phyloP scores from a whole-genome alignment of 306 rosid species.

The Canavalia ensiformis region DNA sequence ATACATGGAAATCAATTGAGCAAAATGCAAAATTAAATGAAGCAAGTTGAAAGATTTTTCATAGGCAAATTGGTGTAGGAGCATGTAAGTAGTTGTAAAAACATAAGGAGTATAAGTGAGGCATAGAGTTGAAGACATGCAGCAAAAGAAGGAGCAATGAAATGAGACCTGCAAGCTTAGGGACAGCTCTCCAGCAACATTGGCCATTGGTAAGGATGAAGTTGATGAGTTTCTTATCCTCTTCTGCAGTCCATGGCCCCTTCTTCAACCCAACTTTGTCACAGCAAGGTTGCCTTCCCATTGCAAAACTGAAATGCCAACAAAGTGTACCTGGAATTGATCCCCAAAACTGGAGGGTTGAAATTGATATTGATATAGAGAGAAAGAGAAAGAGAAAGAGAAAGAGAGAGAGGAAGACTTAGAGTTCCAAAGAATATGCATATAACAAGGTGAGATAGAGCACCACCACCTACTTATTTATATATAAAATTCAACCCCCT shows the following conservation, averaged over 20 bases:
- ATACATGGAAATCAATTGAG: constrained; percentile 21
- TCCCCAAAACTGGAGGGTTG: constrained; percentile 33
- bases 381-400: constrained; percentile 25
- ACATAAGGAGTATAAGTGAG: background rate
- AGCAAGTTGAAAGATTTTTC: constrained; percentile 13
- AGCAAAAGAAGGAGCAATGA: constrained; percentile 19
- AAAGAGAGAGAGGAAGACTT: constrained; percentile 8
- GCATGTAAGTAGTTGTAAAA: too few relatives aligned
- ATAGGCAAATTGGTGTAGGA: constrained; percentile 1
- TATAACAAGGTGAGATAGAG: constrained; percentile 43
- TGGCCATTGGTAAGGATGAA: constrained; percentile 92
- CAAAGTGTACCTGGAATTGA: constrained; percentile 20
- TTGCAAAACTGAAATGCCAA: constrained; percentile 44
- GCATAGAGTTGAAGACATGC: background rate
- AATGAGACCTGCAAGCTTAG: constrained; percentile 82
- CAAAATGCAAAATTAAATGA: background rate
- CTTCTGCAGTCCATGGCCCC: constrained; percentile 93
- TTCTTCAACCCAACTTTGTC: constrained; percentile 98
- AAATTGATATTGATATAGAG: constrained; percentile 18
- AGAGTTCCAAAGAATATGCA: constrained; percentile 45
- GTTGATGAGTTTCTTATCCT: constrained; percentile 87
- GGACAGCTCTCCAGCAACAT: constrained; percentile 98
- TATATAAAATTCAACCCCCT: constrained; percentile 37
- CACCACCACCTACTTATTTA: constrained; percentile 67
- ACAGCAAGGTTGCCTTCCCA: constrained; percentile 99